phyloP scores from a whole-genome alignment of 805 yeast genomes.

The Zygosaccharomyces siamensis region DNA sequence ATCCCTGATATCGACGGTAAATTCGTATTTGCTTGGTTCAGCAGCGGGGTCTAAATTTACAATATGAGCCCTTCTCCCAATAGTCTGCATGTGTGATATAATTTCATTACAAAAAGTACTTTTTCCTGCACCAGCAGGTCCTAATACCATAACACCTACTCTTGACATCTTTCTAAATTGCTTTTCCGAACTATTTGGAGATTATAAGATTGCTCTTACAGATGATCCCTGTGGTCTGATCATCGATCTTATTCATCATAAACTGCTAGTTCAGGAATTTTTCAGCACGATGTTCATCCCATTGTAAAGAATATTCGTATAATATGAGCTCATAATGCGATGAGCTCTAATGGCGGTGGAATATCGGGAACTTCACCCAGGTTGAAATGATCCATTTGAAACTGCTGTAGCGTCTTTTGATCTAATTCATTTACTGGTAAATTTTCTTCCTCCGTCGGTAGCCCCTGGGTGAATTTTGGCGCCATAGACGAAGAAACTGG shows the following conservation, averaged over 20 bases:
- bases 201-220: neutral
- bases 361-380: slow-evolving; percentile 66
- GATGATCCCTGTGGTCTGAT: neutral
- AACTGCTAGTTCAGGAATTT: neutral
- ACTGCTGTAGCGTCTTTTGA: slow-evolving; percentile 43
- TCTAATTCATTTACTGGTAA: slow-evolving; percentile 38
- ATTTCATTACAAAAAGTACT: slow-evolving; percentile 88
- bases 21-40: slow-evolving; percentile 85
- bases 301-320: slow-evolving; percentile 2
- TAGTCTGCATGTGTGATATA: slow-evolving; percentile 79
- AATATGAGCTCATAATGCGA: slow-evolving; percentile 2
- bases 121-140: slow-evolving; percentile 98
- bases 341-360: slow-evolving; percentile 57
- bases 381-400: slow-evolving; percentile 44
- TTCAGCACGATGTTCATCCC: slow-evolving; percentile 4
- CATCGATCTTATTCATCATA: neutral
- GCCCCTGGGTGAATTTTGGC: slow-evolving; percentile 35
- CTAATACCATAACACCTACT: slow-evolving; percentile 88
- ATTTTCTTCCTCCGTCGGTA: slow-evolving; percentile 26
- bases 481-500: slow-evolving; percentile 7
- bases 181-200: neutral
- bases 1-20: slow-evolving; percentile 88
- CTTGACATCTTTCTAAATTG: slow-evolving; percentile 60
- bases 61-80: slow-evolving; percentile 90
- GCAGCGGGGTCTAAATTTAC: slow-evolving; percentile 98